These are phyloP conservation scores for Sedum album DNA, from an alignment of 164 flowering plant genomes.

Conservation along the genomic window DNA sequence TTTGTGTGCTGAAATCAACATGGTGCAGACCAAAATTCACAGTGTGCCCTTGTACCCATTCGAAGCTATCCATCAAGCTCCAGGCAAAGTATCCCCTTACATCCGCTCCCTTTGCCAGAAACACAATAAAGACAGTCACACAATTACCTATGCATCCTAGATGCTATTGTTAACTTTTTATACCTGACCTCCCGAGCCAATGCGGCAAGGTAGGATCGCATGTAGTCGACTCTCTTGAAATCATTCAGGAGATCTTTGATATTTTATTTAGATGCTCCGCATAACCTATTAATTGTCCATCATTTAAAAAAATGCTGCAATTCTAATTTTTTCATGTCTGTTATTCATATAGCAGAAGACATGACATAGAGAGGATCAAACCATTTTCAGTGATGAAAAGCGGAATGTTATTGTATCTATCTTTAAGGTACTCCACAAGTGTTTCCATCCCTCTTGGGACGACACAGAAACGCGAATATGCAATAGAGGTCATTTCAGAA, in stretches of 20 bases:
- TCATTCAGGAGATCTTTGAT: slow-evolving; percentile 24
- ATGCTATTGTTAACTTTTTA: too few relatives aligned
- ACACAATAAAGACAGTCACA: too few relatives aligned
- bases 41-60: slow-evolving; percentile 39
- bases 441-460: not conserved
- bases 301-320: too few relatives aligned
- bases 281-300: too few relatives aligned
- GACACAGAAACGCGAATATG: not conserved
- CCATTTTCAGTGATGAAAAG: not conserved
- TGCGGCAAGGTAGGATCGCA: slow-evolving; percentile 34
- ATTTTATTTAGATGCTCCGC: slow-evolving; percentile 10
- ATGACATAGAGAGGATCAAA: too few relatives aligned
- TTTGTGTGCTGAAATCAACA: slow-evolving; percentile 39
- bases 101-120: not conserved
- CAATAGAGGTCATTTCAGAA: not conserved
- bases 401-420: not conserved
- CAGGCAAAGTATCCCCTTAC: slow-evolving; percentile 42
- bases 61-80: slow-evolving; percentile 53
- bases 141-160: too few relatives aligned
- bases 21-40: slow-evolving; percentile 36
- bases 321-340: too few relatives aligned
- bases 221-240: slow-evolving; percentile 31
- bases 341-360: too few relatives aligned
- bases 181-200: slow-evolving; percentile 42
- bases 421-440: not conserved